Percentiles rank a stretch among this genome's conserved stretches.
Conservation (phyloP, 108 stramenopile species). For the Skeletonema potamos region DNA sequence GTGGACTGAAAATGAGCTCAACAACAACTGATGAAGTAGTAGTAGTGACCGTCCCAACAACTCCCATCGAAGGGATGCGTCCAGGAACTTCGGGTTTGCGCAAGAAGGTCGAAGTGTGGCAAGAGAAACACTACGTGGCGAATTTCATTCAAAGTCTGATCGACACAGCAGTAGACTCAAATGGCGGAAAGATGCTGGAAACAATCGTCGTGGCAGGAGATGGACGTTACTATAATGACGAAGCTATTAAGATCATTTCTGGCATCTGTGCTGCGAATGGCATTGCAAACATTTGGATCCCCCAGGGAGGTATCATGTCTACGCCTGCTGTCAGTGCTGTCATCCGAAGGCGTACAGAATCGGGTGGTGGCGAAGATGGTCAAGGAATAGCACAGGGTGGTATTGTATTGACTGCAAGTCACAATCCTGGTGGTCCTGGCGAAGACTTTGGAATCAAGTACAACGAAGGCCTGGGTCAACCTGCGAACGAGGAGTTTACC, state of each 20-base stretch:
- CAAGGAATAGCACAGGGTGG: slow-evolving; percentile 79
- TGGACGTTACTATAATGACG: slow-evolving; percentile 92
- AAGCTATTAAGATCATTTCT: slow-evolving; percentile 94
- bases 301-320: slow-evolving; percentile 91
- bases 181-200: slow-evolving; percentile 80
- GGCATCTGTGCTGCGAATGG: slow-evolving; percentile 91
- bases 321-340: slow-evolving; percentile 93
- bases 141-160: slow-evolving; percentile 97
- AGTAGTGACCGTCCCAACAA: slow-evolving; percentile 39
- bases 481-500: slow-evolving; percentile 96
- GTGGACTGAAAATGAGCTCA: background rate
- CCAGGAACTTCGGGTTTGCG: slow-evolving; percentile 96
- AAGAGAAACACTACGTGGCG: slow-evolving; percentile 88
- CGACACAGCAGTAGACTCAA: slow-evolving; percentile 76
- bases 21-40: slow-evolving; percentile 6
- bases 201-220: slow-evolving; percentile 88
- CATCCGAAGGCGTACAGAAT: slow-evolving; percentile 58
- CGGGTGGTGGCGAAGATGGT: slow-evolving; percentile 45
- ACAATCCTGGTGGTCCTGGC: slow-evolving; percentile 99
- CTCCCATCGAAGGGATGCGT: slow-evolving; percentile 84
- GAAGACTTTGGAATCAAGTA: slow-evolving; percentile 98
- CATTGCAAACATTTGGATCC: slow-evolving; percentile 87
- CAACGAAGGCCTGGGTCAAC: slow-evolving; percentile 95
- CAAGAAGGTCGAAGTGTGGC: slow-evolving; percentile 93
- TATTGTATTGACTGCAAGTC: slow-evolving; percentile 96